phyloP scores from a whole-genome alignment of 192 early-diverging fungal species.

The Radiomyces spectabilis region DNA sequence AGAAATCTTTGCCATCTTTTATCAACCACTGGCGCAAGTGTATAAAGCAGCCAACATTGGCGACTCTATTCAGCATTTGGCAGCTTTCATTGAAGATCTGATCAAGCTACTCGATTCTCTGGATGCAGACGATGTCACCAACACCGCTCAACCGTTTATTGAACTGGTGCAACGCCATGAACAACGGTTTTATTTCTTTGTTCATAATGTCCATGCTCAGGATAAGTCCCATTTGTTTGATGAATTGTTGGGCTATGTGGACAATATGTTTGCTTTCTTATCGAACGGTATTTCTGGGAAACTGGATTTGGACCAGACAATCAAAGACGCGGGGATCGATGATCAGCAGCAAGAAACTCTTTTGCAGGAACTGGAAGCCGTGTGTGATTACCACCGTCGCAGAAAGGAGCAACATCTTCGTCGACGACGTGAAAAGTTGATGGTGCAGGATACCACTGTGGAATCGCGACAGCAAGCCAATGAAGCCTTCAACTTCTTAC shows the following conservation, averaged over 20 bases:
- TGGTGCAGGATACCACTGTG: too few species aligned
- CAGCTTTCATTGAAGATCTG: slow-evolving; percentile 44
- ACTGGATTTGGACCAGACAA: slow-evolving; percentile 18
- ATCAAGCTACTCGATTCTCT: slow-evolving; percentile 41
- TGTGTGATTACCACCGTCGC: slow-evolving; percentile 17
- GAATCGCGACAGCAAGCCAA: not conserved
- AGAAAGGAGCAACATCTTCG: slow-evolving; percentile 30
- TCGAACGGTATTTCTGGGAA: slow-evolving; percentile 23
- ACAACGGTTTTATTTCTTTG: slow-evolving; percentile 45
- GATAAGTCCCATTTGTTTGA: slow-evolving; percentile 40
- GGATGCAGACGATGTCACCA: slow-evolving; percentile 19
- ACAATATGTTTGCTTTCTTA: slow-evolving; percentile 35
- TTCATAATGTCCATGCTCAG: slow-evolving; percentile 42
- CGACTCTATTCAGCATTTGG: slow-evolving; percentile 39
- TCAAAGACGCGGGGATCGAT: slow-evolving; percentile 8
- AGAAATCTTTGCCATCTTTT: slow-evolving; percentile 50
- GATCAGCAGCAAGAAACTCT: slow-evolving; percentile 23
- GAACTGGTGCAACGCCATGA: slow-evolving; percentile 41
- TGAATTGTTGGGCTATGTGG: slow-evolving; percentile 39
- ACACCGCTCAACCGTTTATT: slow-evolving; percentile 33
- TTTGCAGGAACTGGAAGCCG: slow-evolving; percentile 17
- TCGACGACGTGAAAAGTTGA: slow-evolving; percentile 24
- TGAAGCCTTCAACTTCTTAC: not conserved
- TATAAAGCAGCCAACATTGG: slow-evolving; percentile 52
- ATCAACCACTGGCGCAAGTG: slow-evolving; percentile 46